Evolutionary conservation across 2,329 filamentous ascomycete species (phyloP).

Genomic region (Pyrenophora teres): DNA sequence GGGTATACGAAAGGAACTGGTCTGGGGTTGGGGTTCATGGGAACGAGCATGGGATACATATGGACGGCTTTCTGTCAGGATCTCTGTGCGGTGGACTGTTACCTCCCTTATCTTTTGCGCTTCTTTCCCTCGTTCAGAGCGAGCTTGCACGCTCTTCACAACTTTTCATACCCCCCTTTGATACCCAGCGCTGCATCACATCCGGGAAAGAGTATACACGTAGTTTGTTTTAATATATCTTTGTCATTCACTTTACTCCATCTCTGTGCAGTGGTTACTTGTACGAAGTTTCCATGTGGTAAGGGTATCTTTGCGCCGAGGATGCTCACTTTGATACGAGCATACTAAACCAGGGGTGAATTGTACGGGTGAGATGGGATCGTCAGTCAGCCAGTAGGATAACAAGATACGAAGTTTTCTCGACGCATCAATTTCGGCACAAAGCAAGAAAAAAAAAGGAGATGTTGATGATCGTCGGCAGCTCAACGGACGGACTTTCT

Average conservation of each 20-base stretch:
- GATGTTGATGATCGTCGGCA: too few species aligned
- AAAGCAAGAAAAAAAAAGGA: too few species aligned
- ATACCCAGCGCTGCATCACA: too few species aligned
- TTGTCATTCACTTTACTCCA: neutral
- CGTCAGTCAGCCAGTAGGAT: too few species aligned
- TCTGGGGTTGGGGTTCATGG: neutral
- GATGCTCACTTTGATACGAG: neutral
- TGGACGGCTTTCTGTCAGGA: neutral
- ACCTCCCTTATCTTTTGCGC: neutral
- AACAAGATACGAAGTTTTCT: too few species aligned
- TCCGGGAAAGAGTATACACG: neutral
- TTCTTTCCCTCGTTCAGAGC: constrained; percentile 2
- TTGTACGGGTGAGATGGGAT: too few species aligned
- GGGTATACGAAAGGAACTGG: neutral
- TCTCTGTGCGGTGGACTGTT: neutral
- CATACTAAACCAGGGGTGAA: too few species aligned
- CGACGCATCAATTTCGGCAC: too few species aligned
- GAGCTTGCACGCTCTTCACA: neutral
- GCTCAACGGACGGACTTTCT: too few species aligned
- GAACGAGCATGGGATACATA: neutral
- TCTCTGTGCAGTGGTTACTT: too few species aligned
- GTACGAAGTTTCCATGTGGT: too few species aligned
- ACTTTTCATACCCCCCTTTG: neutral
- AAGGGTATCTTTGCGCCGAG: neutral
- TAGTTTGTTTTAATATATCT: neutral